Conservation (phyloP, 192 early-diverging fungal genomes). For the Backusella westeae region DNA sequence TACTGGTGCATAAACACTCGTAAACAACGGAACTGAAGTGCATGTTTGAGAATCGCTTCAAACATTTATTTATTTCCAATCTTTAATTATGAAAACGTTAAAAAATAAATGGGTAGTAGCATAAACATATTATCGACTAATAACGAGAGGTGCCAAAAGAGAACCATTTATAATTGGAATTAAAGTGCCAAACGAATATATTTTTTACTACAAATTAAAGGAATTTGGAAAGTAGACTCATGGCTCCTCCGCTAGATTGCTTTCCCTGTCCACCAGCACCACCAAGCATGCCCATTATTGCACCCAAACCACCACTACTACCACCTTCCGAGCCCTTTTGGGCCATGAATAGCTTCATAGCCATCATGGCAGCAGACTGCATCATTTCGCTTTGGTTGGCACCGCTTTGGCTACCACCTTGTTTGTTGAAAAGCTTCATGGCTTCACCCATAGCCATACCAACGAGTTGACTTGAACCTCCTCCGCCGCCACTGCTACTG, state of each 20-base stretch:
- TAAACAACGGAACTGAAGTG: neutral
- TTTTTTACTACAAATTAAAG: constrained; percentile 17
- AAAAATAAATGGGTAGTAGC: neutral
- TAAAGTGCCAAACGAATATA: neutral
- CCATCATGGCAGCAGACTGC: constrained; percentile 31
- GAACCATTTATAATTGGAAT: neutral
- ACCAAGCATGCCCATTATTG: constrained; percentile 32
- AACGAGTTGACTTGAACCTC: constrained; percentile 21
- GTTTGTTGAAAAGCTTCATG: constrained; percentile 31
- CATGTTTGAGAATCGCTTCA: neutral
- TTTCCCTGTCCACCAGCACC: constrained; percentile 2
- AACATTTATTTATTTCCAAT: neutral
- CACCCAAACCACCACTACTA: constrained; percentile 15
- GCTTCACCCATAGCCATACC: constrained; percentile 40
- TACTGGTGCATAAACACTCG: neutral
- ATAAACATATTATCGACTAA: neutral
- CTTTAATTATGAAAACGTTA: neutral
- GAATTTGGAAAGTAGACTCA: constrained; percentile 27
- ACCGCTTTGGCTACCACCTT: constrained; percentile 12
- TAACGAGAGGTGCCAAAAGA: neutral
- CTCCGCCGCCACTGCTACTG: constrained; percentile 4
- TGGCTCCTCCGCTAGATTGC: constrained; percentile 17
- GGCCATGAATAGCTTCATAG: constrained; percentile 33
- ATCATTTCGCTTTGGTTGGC: constrained; percentile 31
- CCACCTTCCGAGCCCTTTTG: constrained; percentile 18